Conservation (phyloP, 805 yeast genomes). For the Yarrowia phangngaensis region DNA sequence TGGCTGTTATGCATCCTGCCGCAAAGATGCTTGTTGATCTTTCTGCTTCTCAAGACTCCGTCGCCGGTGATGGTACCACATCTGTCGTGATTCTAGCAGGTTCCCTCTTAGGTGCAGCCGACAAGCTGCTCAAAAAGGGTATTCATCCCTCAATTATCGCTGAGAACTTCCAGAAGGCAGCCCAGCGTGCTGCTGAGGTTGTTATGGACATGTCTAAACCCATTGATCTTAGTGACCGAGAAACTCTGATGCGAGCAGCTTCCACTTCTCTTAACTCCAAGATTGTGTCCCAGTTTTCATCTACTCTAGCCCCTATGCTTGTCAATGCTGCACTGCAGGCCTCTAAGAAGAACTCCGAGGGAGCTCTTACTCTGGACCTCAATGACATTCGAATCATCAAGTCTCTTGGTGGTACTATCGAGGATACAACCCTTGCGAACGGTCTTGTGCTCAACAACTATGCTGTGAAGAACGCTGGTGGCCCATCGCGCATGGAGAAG, state of each 20-base stretch:
- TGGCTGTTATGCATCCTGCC: slow-evolving; percentile 98
- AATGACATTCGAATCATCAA: slow-evolving; percentile 84
- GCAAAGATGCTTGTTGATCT: slow-evolving; percentile 98
- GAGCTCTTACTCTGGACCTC: slow-evolving; percentile 62
- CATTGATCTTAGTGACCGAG: slow-evolving; percentile 75
- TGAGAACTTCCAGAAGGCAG: slow-evolving; percentile 88
- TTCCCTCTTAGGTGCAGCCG: slow-evolving; percentile 91
- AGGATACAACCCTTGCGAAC: slow-evolving; percentile 80
- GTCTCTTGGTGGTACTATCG: slow-evolving; percentile 96
- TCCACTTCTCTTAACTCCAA: slow-evolving; percentile 90
- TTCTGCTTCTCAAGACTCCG: slow-evolving; percentile 96
- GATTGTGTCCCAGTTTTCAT: slow-evolving; percentile 89
- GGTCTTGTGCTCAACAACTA: slow-evolving; percentile 93
- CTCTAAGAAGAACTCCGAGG: slow-evolving; percentile 54
- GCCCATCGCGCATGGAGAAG: slow-evolving; percentile 91
- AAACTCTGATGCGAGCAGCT: slow-evolving; percentile 85
- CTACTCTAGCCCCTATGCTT: slow-evolving; percentile 82
- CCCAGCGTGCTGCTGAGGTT: slow-evolving; percentile 74
- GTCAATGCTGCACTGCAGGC: slow-evolving; percentile 90
- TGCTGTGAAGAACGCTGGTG: slow-evolving; percentile 86
- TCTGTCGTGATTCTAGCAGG: slow-evolving; percentile 96
- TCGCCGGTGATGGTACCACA: slow-evolving; percentile 99
- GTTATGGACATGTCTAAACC: slow-evolving; percentile 78
- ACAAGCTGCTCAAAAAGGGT: slow-evolving; percentile 75
- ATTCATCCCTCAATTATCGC: slow-evolving; percentile 95